Evolutionary conservation across 768 basidiomycete genomes (phyloP), one percentile per base, ranked within the genome.

Genomic region (Suillus discolor): DNA sequence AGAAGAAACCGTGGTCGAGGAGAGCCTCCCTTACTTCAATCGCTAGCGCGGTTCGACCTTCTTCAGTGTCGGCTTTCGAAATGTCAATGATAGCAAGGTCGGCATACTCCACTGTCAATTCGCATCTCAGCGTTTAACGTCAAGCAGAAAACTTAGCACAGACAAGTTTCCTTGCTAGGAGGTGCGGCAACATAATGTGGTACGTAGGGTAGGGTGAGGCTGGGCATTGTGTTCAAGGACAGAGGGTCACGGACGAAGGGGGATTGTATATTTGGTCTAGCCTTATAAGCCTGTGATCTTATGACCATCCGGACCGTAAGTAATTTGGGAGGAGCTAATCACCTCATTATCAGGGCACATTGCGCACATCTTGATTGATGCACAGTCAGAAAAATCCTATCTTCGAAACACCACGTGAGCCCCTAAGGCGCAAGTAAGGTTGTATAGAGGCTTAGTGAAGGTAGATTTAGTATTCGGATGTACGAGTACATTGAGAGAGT

Each of bases 11-110:
- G 55, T 77, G 74, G 8, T 73, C 78, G 59, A 75, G 73, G 77
- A 87, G 80, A 2, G 86, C 86, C 57, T 84, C 78, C 25, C 74
- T 76, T 6, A 84, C 78, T 67, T 84, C 77, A 7, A 69, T 61
- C 0, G 81, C 80, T 1, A 88, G 72, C 34, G 69, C 69, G 0
- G 70, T 67, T 12, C 81, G 79, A 6, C 77, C 81, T 64, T 83
- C 79, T 0, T 71, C 67, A 13, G 78, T 83, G 1, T 66, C 61
- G 1, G 77, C 78, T 59, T 78, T 75, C 13, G 85, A 77, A 18
- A 89, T 69, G 67, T 88, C 86, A 61, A 88, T 81, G 61, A 84
- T 77, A 1, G 84, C 77, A 16, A 89, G 79, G 47, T 86, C 83
- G 3, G 84, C 87, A 71, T 77, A 83, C 25, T 82, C 79, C 71